Conservation (phyloP, 2,329 filamentous ascomycete species). For the Sarocladiaceae sp. region DNA sequence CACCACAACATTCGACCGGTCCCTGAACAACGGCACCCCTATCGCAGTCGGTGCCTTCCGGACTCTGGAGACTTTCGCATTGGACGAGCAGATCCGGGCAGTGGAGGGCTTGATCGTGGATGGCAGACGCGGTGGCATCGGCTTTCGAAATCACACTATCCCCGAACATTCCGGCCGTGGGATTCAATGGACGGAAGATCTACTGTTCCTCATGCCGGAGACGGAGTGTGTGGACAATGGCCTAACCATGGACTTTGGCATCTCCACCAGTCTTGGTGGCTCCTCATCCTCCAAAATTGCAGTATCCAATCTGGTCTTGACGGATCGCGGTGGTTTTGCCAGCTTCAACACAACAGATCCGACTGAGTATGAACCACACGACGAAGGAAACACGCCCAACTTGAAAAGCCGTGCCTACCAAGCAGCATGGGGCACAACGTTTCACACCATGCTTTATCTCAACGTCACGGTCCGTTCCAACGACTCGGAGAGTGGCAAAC, state of each 20-base stretch:
- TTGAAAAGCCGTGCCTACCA: not conserved
- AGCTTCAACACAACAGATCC: constrained; percentile 28
- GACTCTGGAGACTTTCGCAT: constrained; percentile 20
- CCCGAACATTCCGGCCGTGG: constrained; percentile 27
- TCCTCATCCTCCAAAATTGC: too few species aligned
- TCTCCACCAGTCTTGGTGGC: too few species aligned
- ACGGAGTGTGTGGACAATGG: constrained; percentile 37
- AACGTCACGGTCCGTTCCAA: not conserved
- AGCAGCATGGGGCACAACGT: not conserved
- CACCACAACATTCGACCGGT: constrained; percentile 15
- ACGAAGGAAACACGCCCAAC: not conserved
- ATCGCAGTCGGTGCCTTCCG: constrained; percentile 21
- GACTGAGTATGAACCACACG: not conserved
- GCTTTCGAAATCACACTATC: constrained; percentile 37
- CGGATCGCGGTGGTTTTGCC: too few species aligned
- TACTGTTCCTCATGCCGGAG: constrained; percentile 40
- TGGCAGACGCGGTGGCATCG: constrained; percentile 32
- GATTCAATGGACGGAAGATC: constrained; percentile 37
- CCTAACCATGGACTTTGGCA: constrained; percentile 33
- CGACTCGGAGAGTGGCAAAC: too few species aligned
- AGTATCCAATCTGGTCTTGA: too few species aligned
- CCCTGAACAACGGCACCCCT: constrained; percentile 23
- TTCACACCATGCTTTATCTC: not conserved
- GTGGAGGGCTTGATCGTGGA: constrained; percentile 40
- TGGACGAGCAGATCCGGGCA: constrained; percentile 24